Conservation (phyloP, 176 grass and related monocot species). For the Olyra latifolia region DNA sequence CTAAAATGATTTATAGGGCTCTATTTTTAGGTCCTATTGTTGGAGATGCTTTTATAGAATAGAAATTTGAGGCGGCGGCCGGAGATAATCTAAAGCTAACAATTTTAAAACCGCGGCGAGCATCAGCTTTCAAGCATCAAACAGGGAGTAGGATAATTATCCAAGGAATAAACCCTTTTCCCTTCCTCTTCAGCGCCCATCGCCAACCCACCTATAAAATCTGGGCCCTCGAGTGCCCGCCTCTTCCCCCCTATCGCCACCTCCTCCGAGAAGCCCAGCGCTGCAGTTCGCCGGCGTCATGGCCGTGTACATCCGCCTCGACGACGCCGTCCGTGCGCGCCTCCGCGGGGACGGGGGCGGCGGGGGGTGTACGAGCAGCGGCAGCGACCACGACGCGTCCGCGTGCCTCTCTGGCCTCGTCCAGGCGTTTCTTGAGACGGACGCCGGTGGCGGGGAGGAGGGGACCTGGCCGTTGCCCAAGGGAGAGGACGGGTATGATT, state of each 20-base stretch:
- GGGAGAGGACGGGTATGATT: neutral
- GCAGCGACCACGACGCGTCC: slow-evolving; percentile 70
- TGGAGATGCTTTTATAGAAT: too few relatives aligned
- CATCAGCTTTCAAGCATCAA: too few relatives aligned
- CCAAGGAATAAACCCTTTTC: slow-evolving; percentile 50
- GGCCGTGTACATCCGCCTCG: slow-evolving; percentile 60
- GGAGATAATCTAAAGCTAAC: too few relatives aligned
- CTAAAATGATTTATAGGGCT: too few relatives aligned
- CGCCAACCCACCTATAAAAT: slow-evolving; percentile 37
- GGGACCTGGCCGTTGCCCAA: neutral
- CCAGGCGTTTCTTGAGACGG: slow-evolving; percentile 77
- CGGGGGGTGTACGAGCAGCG: slow-evolving; percentile 50
- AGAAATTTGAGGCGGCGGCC: too few relatives aligned
- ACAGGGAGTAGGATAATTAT: slow-evolving; percentile 2
- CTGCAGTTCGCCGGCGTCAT: slow-evolving; percentile 39
- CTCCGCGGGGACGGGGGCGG: slow-evolving; percentile 53
- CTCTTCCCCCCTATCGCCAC: neutral
- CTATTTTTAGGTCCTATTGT: too few relatives aligned
- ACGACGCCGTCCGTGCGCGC: slow-evolving; percentile 58
- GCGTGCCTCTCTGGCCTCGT: slow-evolving; percentile 80
- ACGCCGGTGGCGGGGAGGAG: slow-evolving; percentile 18
- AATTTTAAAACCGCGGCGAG: too few relatives aligned
- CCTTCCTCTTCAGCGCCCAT: neutral
- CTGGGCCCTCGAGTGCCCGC: neutral
- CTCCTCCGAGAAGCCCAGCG: neutral